Conservation (phyloP, 331 rosid genomes). For the Pyrus hybrid region DNA sequence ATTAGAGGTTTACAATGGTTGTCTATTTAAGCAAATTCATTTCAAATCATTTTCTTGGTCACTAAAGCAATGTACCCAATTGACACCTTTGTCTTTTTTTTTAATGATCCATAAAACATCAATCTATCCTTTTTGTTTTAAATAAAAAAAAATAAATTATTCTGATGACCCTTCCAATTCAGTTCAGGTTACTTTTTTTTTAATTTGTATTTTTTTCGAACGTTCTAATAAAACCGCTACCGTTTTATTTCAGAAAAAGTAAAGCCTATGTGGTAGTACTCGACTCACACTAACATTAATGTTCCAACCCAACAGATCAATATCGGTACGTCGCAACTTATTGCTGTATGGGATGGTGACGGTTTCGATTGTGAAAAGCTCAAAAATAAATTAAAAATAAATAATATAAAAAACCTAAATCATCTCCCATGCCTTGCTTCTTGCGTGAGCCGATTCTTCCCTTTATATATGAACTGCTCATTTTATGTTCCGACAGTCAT, state of each 20-base stretch:
- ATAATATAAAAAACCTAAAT: background rate
- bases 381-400: too few relatives aligned
- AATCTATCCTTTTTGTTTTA: too few relatives aligned
- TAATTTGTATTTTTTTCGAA: too few relatives aligned
- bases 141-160: too few relatives aligned
- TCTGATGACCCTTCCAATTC: background rate
- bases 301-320: constrained; percentile 32
- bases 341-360: constrained; percentile 44
- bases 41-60: too few relatives aligned
- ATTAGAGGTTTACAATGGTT: too few relatives aligned
- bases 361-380: too few relatives aligned
- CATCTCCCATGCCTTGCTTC: constrained; percentile 14
- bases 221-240: background rate
- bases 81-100: too few relatives aligned
- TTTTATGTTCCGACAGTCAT: background rate
- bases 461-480: background rate
- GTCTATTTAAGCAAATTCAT: too few relatives aligned
- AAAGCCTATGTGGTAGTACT: background rate
- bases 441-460: constrained; percentile 18
- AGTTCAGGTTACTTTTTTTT: background rate
- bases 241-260: background rate
- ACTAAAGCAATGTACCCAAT: too few relatives aligned
- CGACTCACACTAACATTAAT: constrained; percentile 12
- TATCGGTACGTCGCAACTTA: constrained; percentile 27
- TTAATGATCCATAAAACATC: too few relatives aligned